Base-by-base conservation (phyloP, 441 rosid genomes). In the Brassica balearica region DNA sequence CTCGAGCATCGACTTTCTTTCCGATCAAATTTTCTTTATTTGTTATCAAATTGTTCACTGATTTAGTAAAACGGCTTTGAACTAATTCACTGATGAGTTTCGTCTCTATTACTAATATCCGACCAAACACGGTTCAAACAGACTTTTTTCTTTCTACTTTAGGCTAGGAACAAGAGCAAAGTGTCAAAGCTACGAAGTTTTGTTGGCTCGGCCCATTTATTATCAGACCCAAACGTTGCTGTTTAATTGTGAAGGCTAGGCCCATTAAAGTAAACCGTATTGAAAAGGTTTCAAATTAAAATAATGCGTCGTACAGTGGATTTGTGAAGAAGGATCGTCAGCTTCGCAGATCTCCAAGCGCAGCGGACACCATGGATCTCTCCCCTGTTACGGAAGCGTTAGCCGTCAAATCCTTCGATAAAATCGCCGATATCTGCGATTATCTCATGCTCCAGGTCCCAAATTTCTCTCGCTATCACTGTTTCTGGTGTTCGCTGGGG, bases 371-470 rank as follows among this genome's bases (percentile, higher is more conserved):
- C 59, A 93, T 93, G 96, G 95, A 91, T 79, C 90, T 92, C 48
- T 81, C 85, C 66, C 73, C 81, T 6, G 61, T 92, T 46, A 87
- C 22, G 10, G 92, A 85, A 75, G 97, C 96, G 19, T 32, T 95
- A 46, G 82, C 88, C 48, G 82, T 88, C 12, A 84, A 86, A 81
- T 91, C 91, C 5, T 93, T 83, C 75, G 86, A 82, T 3, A 88
- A 73, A 72, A 83, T 95, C 84, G 93, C 97, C 11, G 94, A 93
- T 63, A 84, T 92, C 67, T 93, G 97, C 80, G 95, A 93, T 67
- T 71, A 81, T 32, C 92, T 95, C 71, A 87, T 90, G 92, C 92
- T 90, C 76, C 85, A 88, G 92, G 99, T 73, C n/a, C 72, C 2
- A 0, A 11, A 20, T 74, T 69, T 58, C 74, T 15, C 55, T 43